Conservation (phyloP, 225 moss, liverwort and hornwort genomes). For the Physcomitrellopsis africana region DNA sequence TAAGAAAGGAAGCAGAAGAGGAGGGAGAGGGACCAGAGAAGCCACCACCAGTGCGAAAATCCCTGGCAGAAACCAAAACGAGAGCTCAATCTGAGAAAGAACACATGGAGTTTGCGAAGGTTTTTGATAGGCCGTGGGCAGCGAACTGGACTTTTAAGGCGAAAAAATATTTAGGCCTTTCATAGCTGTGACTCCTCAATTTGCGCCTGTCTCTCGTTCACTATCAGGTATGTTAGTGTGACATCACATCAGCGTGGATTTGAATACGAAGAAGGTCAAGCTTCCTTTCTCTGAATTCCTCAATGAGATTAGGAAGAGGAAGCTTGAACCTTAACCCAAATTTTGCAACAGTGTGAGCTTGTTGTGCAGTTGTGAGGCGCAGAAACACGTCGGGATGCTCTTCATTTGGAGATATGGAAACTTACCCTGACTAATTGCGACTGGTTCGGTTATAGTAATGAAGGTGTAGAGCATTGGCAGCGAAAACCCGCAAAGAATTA, state of each 20-base stretch:
- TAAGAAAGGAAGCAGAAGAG: slow-evolving; percentile 29
- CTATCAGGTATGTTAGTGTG: neutral
- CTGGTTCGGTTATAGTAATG: neutral
- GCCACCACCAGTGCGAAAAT: slow-evolving; percentile 15
- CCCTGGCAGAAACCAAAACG: slow-evolving; percentile 35
- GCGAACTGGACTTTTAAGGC: slow-evolving; percentile 53
- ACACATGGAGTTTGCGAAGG: slow-evolving; percentile 57
- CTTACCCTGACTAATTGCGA: neutral
- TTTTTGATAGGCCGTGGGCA: slow-evolving; percentile 54
- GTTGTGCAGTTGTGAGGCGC: slow-evolving; percentile 1
- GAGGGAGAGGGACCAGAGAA: slow-evolving; percentile 24
- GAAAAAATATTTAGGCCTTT: slow-evolving; percentile 45
- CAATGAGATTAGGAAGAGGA: neutral
- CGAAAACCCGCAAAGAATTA: neutral
- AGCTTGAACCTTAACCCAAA: neutral
- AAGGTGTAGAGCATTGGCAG: neutral
- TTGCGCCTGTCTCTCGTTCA: neutral
- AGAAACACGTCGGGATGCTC: neutral
- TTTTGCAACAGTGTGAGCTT: neutral
- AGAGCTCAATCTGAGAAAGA: slow-evolving; percentile 47
- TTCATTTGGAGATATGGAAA: slow-evolving; percentile 1
- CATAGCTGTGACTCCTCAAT: slow-evolving; percentile 21
- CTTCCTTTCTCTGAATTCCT: neutral
- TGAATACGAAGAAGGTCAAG: neutral
- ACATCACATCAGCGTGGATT: neutral